These are phyloP conservation scores for Trametes polyzona DNA, from an alignment of 1,284 basidiomycete species.

Conservation along the genomic window DNA sequence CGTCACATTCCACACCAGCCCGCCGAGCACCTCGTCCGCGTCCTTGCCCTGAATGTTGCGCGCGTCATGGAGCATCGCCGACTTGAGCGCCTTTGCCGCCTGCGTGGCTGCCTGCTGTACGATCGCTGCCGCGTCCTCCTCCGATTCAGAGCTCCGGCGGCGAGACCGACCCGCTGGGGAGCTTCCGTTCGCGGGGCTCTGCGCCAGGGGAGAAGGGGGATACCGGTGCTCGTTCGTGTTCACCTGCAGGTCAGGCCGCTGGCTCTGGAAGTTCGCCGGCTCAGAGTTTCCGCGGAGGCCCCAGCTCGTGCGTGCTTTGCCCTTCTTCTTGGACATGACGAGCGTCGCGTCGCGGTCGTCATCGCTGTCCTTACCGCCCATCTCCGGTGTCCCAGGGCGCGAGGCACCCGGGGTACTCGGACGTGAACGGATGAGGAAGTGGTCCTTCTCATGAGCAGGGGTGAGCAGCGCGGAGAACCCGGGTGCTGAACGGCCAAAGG, in stretches of 20 bases:
- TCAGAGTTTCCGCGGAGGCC: constrained; percentile 12
- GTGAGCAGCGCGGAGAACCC: constrained; percentile 33
- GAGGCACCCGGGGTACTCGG: constrained; percentile 20
- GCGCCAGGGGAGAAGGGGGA: constrained; percentile 19
- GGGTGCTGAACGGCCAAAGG: constrained; percentile 31
- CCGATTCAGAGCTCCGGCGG: constrained; percentile 15
- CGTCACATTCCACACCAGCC: constrained; percentile 55
- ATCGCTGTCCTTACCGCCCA: constrained; percentile 28
- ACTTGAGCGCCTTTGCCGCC: constrained; percentile 68
- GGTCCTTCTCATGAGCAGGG: constrained; percentile 38
- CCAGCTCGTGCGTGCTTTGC: constrained; percentile 27
- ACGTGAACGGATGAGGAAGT: constrained; percentile 20
- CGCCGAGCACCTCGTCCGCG: constrained; percentile 42
- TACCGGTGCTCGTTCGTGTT: constrained; percentile 21
- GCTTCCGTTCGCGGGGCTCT: constrained; percentile 24
- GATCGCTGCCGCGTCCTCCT: constrained; percentile 31
- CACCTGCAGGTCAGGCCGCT: constrained; percentile 15
- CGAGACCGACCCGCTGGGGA: constrained; percentile 11
- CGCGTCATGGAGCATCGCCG: constrained; percentile 73
- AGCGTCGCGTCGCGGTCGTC: constrained; percentile 29
- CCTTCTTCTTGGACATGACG: constrained; percentile 27
- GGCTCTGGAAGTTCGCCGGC: constrained; percentile 5
- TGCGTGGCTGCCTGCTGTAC: constrained; percentile 43
- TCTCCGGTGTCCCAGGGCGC: constrained; percentile 27
- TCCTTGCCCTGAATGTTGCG: constrained; percentile 62